Evolutionary conservation across 2,329 filamentous ascomycete species (phyloP).

Genomic region (Juglanconis oblonga): DNA sequence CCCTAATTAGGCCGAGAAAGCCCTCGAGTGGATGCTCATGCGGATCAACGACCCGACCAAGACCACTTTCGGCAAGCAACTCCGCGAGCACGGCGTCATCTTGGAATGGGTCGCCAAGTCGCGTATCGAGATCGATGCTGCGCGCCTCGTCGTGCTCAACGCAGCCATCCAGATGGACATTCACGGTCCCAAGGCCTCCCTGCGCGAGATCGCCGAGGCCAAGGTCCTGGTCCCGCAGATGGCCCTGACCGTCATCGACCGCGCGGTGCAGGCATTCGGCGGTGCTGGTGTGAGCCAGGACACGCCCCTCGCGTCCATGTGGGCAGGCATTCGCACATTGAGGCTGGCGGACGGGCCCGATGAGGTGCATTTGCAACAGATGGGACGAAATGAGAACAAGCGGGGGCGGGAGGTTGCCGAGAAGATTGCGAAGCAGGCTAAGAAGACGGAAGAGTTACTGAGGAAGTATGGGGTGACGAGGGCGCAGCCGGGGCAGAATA

Average conservation of each 20-base stretch:
- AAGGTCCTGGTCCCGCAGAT: conserved; percentile 87
- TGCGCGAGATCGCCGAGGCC: conserved; percentile 91
- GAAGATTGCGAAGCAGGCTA: conserved; percentile 62
- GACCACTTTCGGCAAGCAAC: conserved; percentile 84
- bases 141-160: conserved; percentile 86
- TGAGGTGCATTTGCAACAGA: conserved; percentile 85
- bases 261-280: conserved; percentile 89
- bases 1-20: conserved; percentile 66
- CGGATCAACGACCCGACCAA: conserved; percentile 90
- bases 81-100: conserved; percentile 89
- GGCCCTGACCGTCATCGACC: conserved; percentile 84
- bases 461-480: conserved; percentile 50
- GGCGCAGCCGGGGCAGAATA: conserved; percentile 50
- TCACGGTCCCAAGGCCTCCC: conserved; percentile 79
- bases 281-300: conserved; percentile 91
- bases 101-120: conserved; percentile 92
- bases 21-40: conserved; percentile 91
- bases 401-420: conserved; percentile 58
- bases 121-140: conserved; percentile 89
- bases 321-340: conserved; percentile 76
- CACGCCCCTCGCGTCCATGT: conserved; percentile 84
- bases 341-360: conserved; percentile 90
- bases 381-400: conserved; percentile 78
- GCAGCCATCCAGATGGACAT: conserved; percentile 94
- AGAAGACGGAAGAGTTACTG: conserved; percentile 64